A percentile compares a stretch with the other conserved stretches of the same genome.
Evolutionary conservation across 2,329 filamentous ascomycete species (phyloP).

Genomic region (Venturia pyrina): DNA sequence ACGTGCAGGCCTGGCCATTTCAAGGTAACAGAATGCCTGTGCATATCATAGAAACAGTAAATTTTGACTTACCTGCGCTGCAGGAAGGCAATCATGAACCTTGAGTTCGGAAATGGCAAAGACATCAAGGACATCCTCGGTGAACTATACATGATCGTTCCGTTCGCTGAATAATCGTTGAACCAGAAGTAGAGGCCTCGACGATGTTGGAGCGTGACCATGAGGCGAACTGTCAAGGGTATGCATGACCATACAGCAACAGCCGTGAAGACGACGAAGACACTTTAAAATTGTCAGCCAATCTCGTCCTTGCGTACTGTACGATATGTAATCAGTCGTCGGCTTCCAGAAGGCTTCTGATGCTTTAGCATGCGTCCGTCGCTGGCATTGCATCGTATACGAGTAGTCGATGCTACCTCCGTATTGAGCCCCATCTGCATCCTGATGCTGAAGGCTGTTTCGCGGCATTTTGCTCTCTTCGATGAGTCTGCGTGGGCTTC

Average conservation of each 20-base stretch:
- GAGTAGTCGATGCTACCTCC: neutral
- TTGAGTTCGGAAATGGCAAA: no score
- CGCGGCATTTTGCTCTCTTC: neutral
- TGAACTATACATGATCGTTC: no score
- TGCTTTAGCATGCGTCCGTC: neutral
- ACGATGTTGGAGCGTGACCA: conserved; percentile 38
- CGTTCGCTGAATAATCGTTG: no score
- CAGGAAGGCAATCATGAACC: no score
- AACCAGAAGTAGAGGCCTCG: conserved; percentile 42
- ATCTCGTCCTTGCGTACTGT: neutral
- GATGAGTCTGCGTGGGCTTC: neutral
- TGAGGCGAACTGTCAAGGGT: conserved; percentile 18
- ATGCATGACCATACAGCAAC: conserved; percentile 8
- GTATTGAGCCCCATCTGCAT: neutral
- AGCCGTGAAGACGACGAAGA: conserved; percentile 9
- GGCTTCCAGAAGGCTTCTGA: neutral
- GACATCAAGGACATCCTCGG: no score
- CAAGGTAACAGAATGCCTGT: no score
- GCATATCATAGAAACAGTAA: no score
- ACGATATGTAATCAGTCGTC: neutral
- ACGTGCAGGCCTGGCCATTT: no score
- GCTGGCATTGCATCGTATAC: neutral
- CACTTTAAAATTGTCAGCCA: neutral
- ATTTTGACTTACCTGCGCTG: no score
- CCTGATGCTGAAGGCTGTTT: neutral